Conservation (phyloP, 768 basidiomycete species). For the Rhodotorula toruloides region DNA sequence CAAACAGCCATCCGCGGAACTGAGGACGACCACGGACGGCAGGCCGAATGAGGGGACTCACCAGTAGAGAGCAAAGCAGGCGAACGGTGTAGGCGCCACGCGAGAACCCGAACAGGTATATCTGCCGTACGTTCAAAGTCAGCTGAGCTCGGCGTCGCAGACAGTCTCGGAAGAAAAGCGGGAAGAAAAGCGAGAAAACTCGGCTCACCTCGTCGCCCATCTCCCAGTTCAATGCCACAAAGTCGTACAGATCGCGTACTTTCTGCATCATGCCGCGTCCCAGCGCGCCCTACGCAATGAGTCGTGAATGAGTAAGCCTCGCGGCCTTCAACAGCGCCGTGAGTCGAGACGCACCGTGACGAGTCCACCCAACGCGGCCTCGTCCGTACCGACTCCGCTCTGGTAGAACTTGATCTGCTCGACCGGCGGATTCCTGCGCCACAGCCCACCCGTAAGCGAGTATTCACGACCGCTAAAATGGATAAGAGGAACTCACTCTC, state of each 20-base stretch:
- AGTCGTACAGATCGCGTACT: constrained; percentile 19
- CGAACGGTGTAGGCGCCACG: constrained; percentile 41
- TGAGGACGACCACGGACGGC: no score
- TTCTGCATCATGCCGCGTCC: constrained; percentile 21
- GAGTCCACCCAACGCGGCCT: neutral
- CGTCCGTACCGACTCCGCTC: constrained; percentile 22
- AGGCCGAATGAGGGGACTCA: neutral
- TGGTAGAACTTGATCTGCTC: constrained; percentile 32
- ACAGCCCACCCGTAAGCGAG: neutral
- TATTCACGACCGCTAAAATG: no score
- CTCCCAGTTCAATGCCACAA: constrained; percentile 18
- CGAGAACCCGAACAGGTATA: constrained; percentile 39
- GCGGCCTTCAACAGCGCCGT: no score
- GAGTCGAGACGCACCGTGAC: constrained; percentile 10
- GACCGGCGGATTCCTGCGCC: neutral
- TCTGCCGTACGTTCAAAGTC: no score
- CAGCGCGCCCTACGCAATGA: constrained; percentile 1
- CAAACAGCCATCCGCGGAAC: neutral
- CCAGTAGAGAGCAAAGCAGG: constrained; percentile 34
- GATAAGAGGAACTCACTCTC: constrained; percentile 1
- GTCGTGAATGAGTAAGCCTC: no score
- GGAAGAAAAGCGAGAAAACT: neutral
- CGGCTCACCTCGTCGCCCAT: constrained; percentile 22
- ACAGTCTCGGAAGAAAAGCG: neutral
- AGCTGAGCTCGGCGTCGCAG: no score